Conservation (phyloP, 495 filamentous ascomycete species). For the Xylaria scruposa region DNA sequence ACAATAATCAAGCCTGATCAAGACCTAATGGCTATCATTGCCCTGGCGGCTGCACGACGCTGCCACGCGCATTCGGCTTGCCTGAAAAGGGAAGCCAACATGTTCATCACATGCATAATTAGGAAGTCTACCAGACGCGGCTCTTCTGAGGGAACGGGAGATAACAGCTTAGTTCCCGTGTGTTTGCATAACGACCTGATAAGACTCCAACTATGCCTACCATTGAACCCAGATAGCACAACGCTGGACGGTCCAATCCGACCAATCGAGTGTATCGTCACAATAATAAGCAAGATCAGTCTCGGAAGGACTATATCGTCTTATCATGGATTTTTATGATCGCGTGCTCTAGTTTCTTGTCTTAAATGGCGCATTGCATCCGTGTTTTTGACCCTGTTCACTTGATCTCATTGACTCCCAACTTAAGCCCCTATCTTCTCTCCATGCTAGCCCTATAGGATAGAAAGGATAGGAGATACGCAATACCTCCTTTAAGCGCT, state of each 20-base stretch:
- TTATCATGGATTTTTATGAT: neutral
- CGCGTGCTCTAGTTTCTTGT: neutral
- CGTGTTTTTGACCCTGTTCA: neutral
- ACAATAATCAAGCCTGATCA: neutral
- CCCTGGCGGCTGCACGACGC: neutral
- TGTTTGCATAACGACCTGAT: neutral
- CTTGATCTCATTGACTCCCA: neutral
- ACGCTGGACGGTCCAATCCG: neutral
- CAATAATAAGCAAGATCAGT: neutral
- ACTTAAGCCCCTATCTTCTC: neutral
- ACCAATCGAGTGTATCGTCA: neutral
- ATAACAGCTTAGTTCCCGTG: conserved; percentile 27
- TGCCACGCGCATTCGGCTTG: conserved; percentile 6
- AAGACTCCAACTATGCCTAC: neutral
- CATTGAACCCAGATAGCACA: neutral
- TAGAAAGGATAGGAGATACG: neutral
- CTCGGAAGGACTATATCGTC: neutral
- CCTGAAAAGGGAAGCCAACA: conserved; percentile 5
- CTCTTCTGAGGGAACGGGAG: conserved; percentile 9
- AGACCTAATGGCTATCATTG: neutral
- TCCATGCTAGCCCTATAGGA: neutral
- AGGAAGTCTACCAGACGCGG: conserved; percentile 1
- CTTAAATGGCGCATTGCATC: neutral
- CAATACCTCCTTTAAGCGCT: neutral
- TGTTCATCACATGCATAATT: conserved; percentile 4